These are phyloP conservation scores for Candida taoyuanica DNA, from an alignment of 805 yeast species.

Conservation along the genomic window DNA sequence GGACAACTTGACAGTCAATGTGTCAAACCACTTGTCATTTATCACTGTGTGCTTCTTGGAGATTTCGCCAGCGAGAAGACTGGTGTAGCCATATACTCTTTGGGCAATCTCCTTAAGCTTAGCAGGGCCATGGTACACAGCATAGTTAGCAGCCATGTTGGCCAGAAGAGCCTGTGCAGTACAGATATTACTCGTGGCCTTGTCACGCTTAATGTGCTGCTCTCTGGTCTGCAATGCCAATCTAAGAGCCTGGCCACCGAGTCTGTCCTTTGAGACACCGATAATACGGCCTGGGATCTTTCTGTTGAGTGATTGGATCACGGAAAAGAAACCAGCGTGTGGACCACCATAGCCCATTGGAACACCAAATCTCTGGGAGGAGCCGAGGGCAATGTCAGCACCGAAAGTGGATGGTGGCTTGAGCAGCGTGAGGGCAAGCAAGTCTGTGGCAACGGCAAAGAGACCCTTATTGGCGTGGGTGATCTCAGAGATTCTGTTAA, in stretches of 20 bases:
- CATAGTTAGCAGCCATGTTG: constrained; percentile 92
- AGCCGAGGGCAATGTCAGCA: constrained; percentile 91
- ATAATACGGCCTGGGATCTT: constrained; percentile 96
- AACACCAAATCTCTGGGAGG: constrained; percentile 94
- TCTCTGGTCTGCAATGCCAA: constrained; percentile 97
- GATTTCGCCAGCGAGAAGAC: constrained; percentile 62
- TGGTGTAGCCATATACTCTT: constrained; percentile 70
- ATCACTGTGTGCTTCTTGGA: constrained; percentile 41
- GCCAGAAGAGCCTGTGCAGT: constrained; percentile 97
- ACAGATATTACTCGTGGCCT: constrained; percentile 96
- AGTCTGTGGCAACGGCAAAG: constrained; percentile 84
- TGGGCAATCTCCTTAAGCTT: constrained; percentile 77
- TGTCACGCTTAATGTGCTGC: constrained; percentile 95
- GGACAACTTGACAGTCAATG: constrained; percentile 60
- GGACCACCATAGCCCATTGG: constrained; percentile 99
- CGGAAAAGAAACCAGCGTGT: constrained; percentile 96
- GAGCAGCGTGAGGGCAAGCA: constrained; percentile 80
- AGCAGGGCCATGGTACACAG: constrained; percentile 91
- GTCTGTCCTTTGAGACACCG: constrained; percentile 87
- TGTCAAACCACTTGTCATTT: constrained; percentile 78
- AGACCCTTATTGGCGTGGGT: constrained; percentile 72
- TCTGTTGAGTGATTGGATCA: constrained; percentile 71
- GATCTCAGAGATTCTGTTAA: constrained; percentile 52
- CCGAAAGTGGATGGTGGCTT: constrained; percentile 81
- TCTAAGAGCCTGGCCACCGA: constrained; percentile 85